Base-by-base conservation (phyloP, 164 flowering plant species). In the Macadamia tetraphylla region DNA sequence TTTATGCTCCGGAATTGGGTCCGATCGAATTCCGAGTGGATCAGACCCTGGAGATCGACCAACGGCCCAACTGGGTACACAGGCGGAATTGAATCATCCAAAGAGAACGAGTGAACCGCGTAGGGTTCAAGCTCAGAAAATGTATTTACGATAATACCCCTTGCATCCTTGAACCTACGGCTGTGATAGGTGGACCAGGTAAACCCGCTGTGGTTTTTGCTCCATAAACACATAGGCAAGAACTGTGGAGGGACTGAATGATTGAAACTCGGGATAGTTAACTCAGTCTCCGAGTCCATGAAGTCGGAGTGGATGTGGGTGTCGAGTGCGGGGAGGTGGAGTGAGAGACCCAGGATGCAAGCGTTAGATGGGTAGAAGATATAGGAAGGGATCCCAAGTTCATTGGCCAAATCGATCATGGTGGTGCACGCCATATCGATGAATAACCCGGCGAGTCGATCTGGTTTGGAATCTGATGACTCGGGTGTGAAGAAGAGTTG, bases 91-190 rank as follows among this genome's bases (percentile, higher is more conserved):
- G 15, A 48, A 0, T 53, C 69, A 0, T 60, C 57, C 40, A 35
- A 35, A 0, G 32, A 3, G 7, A 78, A 58, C 2, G 74, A 64
- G 3, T 60, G 6, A 3, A 78, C 2, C 1, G 75, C 70, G 6
- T 23, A 9, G 0, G 77, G 48, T 56, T 81, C 80, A 2, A 81
- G 62, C 30, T 79, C 82, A 7, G 3, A 29, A 32, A 78, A 78
- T 0, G 85, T 71, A 60, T 85, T 85, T 0, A 81, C 71, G 1
- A 85, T 58, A 0, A 83, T 72, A 5, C 83, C 87, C 44, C 76
- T 11, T 48, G 68, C 35, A 46, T 66, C 17, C 13, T 9, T 46
- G 51, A 46, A 46, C 51, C 51, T 46, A 9, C 51, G 51, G 51
- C 51, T 9, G 13, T 31, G 56, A 10, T 55, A 11, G 13, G 64